These are phyloP conservation scores for Diaporthe sp. DNA, from an alignment of 2,329 filamentous ascomycete genomes.

Conservation along the genomic window DNA sequence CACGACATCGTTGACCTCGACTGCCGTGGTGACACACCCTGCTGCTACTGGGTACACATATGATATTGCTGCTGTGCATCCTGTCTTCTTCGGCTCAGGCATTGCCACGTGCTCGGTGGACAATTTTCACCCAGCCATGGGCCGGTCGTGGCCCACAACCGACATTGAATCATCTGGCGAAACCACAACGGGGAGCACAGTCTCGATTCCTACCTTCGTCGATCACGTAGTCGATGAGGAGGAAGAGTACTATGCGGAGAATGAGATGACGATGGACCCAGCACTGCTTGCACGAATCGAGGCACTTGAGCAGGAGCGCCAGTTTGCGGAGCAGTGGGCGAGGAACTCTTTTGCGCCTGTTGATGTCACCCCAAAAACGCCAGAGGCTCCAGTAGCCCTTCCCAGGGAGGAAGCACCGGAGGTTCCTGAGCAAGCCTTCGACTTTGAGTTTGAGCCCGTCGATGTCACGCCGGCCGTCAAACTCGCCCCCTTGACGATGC, in stretches of 20 bases:
- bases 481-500: neutral
- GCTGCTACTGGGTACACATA: constrained; percentile 50
- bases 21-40: constrained; percentile 48
- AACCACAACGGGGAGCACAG: neutral
- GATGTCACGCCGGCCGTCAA: constrained; percentile 5
- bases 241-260: neutral
- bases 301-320: constrained; percentile 51
- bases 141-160: neutral
- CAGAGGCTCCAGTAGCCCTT: neutral
- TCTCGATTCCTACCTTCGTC: neutral
- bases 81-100: constrained; percentile 51
- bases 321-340: constrained; percentile 47
- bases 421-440: constrained; percentile 24
- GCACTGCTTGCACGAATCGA: constrained; percentile 50
- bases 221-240: neutral
- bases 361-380: neutral
- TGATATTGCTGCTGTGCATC: constrained; percentile 49
- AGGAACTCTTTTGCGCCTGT: constrained; percentile 29
- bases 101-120: neutral
- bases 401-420: neutral
- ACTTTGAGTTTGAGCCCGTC: constrained; percentile 21
- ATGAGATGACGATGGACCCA: constrained; percentile 19
- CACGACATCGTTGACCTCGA: constrained; percentile 45
- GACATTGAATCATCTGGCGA: neutral
- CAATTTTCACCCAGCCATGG: constrained; percentile 47